Conservation (phyloP, 2,329 filamentous ascomycete species). For the Venturia nashicola region DNA sequence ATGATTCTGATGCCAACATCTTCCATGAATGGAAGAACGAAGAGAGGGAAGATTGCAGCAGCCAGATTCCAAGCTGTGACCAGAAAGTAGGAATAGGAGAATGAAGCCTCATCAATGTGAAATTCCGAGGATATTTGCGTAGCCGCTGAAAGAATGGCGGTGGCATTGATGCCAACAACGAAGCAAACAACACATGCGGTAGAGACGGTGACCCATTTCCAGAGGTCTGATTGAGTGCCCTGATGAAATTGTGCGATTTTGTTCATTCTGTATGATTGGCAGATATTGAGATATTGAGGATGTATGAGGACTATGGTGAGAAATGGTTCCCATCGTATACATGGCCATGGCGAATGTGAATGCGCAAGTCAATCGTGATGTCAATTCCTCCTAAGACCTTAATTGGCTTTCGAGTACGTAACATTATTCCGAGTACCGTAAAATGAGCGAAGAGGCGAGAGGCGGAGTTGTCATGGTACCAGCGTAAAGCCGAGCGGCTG, state of each 20-base stretch:
- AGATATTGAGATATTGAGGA: not conserved
- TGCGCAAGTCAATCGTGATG: no score
- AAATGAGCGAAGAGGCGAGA: no score
- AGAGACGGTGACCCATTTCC: conserved; percentile 23
- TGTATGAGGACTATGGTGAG: not conserved
- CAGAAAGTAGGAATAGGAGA: conserved; percentile 28
- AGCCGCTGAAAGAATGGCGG: conserved; percentile 23
- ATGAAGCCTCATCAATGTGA: conserved; percentile 21
- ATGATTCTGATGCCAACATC: conserved; percentile 22
- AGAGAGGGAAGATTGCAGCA: conserved; percentile 23
- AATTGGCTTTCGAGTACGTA: no score
- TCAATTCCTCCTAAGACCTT: no score
- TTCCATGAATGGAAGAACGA: conserved; percentile 25
- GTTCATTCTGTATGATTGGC: not conserved
- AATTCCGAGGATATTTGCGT: conserved; percentile 21
- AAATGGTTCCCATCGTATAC: no score
- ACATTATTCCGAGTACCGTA: no score
- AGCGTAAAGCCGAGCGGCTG: no score
- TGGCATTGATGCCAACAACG: conserved; percentile 24
- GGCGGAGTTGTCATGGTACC: no score
- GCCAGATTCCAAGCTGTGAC: conserved; percentile 25
- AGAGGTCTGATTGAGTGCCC: not conserved
- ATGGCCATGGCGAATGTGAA: no score
- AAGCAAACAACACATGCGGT: conserved; percentile 21
- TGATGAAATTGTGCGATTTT: not conserved